These are phyloP conservation scores for Geotrichum candidum DNA, from an alignment of 1,139 yeast genomes.

Conservation along the genomic window DNA sequence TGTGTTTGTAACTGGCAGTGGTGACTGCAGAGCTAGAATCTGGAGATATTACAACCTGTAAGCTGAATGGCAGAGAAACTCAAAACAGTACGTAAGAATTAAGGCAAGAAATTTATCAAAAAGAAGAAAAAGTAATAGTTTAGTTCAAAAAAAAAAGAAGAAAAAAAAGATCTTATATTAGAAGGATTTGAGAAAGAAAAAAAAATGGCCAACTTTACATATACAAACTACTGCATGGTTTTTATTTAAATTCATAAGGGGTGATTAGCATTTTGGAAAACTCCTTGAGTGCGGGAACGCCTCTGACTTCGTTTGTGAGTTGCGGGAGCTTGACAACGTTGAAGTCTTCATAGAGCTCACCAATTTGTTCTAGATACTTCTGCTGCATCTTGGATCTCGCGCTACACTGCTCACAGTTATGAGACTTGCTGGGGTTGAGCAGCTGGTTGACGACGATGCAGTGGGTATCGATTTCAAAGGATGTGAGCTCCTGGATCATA, in stretches of 20 bases:
- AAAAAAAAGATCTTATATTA: not conserved
- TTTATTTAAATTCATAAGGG: constrained; percentile 24
- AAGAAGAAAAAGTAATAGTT: not conserved
- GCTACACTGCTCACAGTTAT: constrained; percentile 80
- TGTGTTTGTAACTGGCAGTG: constrained; percentile 94
- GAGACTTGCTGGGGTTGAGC: constrained; percentile 60
- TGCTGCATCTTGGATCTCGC: constrained; percentile 95
- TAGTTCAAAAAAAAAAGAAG: not conserved
- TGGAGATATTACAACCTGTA: constrained; percentile 54
- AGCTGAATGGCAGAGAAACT: not conserved
- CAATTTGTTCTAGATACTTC: constrained; percentile 90
- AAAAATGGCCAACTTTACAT: not conserved
- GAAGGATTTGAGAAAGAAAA: not conserved
- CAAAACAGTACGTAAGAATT: not conserved
- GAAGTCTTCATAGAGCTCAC: constrained; percentile 88
- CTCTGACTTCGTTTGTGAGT: constrained; percentile 90
- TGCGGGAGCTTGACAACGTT: constrained; percentile 93
- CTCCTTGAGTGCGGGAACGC: constrained; percentile 72
- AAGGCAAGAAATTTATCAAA: not conserved
- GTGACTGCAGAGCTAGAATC: constrained; percentile 95
- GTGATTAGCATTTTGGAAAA: constrained; percentile 34
- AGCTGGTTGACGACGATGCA: constrained; percentile 93
- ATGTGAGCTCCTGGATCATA: constrained; percentile 90
- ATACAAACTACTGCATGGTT: not conserved
- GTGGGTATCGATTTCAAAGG: constrained; percentile 92